A percentile compares a stretch with the other conserved stretches of the same genome.
Evolutionary conservation across 2,329 filamentous ascomycete genomes (phyloP).

Genomic region (Clonostachys chloroleuca): DNA sequence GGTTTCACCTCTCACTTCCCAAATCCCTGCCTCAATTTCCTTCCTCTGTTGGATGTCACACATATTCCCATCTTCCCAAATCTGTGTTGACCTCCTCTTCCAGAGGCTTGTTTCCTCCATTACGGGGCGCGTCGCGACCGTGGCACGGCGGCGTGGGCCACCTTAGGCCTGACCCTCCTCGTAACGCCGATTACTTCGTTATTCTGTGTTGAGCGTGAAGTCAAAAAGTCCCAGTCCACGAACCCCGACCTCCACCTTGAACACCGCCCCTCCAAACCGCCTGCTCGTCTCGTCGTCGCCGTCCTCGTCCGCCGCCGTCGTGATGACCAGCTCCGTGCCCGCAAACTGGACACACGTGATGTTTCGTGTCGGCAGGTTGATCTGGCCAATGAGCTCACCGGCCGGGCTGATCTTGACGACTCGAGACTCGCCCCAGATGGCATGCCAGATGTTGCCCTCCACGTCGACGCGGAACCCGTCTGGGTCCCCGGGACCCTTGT

Average conservation of each 20-base stretch:
- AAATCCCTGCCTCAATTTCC: too few species aligned
- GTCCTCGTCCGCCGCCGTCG: constrained; percentile 66
- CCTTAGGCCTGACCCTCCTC: too few species aligned
- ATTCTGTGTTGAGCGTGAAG: constrained; percentile 40
- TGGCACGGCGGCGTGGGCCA: too few species aligned
- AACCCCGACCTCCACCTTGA: constrained; percentile 72
- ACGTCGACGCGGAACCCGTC: constrained; percentile 84
- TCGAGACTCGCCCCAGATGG: constrained; percentile 73
- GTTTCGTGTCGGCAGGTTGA: constrained; percentile 72
- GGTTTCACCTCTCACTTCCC: too few species aligned
- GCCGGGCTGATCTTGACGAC: constrained; percentile 70
- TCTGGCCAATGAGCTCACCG: constrained; percentile 69
- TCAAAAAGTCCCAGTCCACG: constrained; percentile 58
- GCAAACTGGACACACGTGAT: constrained; percentile 80
- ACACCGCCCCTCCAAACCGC: constrained; percentile 66
- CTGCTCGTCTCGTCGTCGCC: constrained; percentile 55
- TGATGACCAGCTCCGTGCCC: constrained; percentile 73
- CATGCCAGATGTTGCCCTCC: constrained; percentile 85
- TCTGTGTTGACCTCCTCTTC: too few species aligned
- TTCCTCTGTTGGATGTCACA: too few species aligned
- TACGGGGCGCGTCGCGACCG: too few species aligned
- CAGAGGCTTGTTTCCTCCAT: too few species aligned
- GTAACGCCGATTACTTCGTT: too few species aligned
- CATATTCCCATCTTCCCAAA: too few species aligned
- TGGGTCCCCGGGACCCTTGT: constrained; percentile 62